Percentiles rank a stretch among this genome's conserved stretches.
These are phyloP conservation scores for Cutaneotrichosporon curvatum DNA, from an alignment of 1,284 basidiomycete genomes.

Conservation along the genomic window DNA sequence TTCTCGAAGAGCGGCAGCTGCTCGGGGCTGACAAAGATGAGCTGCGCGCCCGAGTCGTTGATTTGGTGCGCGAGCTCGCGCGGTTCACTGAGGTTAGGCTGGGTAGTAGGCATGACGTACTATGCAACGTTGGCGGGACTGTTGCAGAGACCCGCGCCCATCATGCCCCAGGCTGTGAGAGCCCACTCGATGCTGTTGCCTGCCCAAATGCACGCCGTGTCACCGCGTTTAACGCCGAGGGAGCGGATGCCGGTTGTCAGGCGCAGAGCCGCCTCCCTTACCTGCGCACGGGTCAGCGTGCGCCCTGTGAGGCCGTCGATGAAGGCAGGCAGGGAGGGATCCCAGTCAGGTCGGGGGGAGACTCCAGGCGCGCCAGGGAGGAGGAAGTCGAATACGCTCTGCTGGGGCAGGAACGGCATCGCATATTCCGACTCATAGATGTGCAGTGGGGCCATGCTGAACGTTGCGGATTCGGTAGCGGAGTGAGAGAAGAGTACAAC, in stretches of 20 bases:
- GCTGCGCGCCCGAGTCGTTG: slow-evolving; percentile 52
- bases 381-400: slow-evolving; percentile 8
- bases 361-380: slow-evolving; percentile 3
- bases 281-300: slow-evolving; percentile 54
- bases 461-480: too few relatives aligned
- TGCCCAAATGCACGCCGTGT: slow-evolving; percentile 37
- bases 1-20: slow-evolving; percentile 39
- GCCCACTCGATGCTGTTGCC: slow-evolving; percentile 60
- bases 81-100: slow-evolving; percentile 18
- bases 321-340: slow-evolving; percentile 52
- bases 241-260: slow-evolving; percentile 53
- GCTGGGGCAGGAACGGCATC: slow-evolving; percentile 4
- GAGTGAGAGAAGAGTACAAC: too few relatives aligned
- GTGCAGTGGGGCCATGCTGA: slow-evolving; percentile 1
- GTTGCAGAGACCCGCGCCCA: slow-evolving; percentile 29
- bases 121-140: slow-evolving; percentile 40
- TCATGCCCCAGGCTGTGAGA: slow-evolving; percentile 54
- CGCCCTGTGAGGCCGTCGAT: slow-evolving; percentile 59
- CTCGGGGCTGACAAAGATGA: slow-evolving; percentile 54
- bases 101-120: not conserved
- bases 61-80: slow-evolving; percentile 34
- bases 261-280: slow-evolving; percentile 54
- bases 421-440: slow-evolving; percentile 10
- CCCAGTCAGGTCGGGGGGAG: slow-evolving; percentile 5
- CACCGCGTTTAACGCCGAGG: slow-evolving; percentile 28